Evolutionary conservation across 805 yeast genomes (phyloP), one percentile per base, ranked within the genome.

Genomic region (Tanozyma kutaoensis): DNA sequence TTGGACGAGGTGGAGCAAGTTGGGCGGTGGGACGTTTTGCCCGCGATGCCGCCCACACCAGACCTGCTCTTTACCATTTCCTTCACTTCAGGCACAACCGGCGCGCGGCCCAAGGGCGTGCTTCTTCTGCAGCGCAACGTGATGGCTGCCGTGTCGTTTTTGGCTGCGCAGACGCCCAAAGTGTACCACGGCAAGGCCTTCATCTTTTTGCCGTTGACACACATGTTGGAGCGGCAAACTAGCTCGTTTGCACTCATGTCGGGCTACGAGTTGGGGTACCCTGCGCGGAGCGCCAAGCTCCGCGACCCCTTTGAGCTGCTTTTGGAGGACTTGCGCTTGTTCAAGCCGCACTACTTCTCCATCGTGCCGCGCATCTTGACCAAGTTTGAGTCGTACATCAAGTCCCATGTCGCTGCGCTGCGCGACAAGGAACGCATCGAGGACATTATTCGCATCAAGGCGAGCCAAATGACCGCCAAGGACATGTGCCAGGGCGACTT

Each of bases 11-110:
- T 37, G 39, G 59, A 41, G 38, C 43, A 18, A 33, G 57, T 33
- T 39, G 69, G 46, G 32, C 27, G 40, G 47, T 27, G 34, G 5
- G 35, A 26, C 51, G 62, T 23, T 40, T 46, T 32, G 41, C 46
- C 22, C 2, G 45, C 40, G 21, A 31, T 45, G 15, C 68, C 69
- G 9, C 78, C 82, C 15, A 52, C 47, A 1, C 66, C 73, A 1
- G 62, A 67, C 11, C 44, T 52, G 3, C 22, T 41, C 8, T 72
- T 69, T 44, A 73, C 85, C 12, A 66, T 77, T 25, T 69, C 76
- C 6, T 76, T 76, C 45, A 77, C 86, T 2, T 72, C 81, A 0
- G 86, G 86, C 18, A 76, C 86, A 2, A 76, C 85, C 1, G 21
- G 21, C 10, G 49, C 63, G 12, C 36, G 36, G 20, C 86, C 86